Evolutionary conservation across 805 yeast species (phyloP), one percentile per base, ranked within the genome.

Genomic region (Nakazawaea sp.): DNA sequence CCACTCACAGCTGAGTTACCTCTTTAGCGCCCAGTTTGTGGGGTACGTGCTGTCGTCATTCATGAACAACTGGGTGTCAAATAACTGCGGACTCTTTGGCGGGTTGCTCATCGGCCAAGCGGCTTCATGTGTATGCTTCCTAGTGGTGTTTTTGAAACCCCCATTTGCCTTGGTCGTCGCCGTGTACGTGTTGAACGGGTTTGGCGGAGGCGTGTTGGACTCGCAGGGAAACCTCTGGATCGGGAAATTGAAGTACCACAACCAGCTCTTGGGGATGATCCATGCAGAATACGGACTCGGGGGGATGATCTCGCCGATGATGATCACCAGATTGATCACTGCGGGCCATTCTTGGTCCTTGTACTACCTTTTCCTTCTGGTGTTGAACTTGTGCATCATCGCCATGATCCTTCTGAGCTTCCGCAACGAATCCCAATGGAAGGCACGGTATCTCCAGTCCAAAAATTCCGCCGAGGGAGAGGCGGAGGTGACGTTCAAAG

Each of bases 11-110:
- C 56, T 72, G 2, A 69, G 81, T 3, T 48, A 65, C 25, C 49
- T 79, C 3, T 79, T 76, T 45, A 51, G 78, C 16, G 62, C 72
- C 10, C 69, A 71, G 18, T 69, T 75, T 17, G 16, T 63, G 1
- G 86, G 87, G 0, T 80, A 78, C 50, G 59, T 75, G 16, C 33
- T 57, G 1, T 63, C 77, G 51, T 81, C 84, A 3, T 42, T 77
- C 3, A 36, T 61, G 11, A 75, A 68, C 43, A 73, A 70, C 24
- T 40, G 27, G 1, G 38, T 66, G 3, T 78, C 72, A 49, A 41
- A 52, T 8, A 32, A 32, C 5, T 33, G 70, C 8, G 87, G 88
- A 0, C 49, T 78, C 11, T 48, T 59, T 40, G 78, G 78, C 1
- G 62, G 70, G 0, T 50, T 66, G 11, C 36, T 58, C 0, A 4